These are phyloP conservation scores for Leersia perrieri DNA, from an alignment of 176 grass and related monocot species.

Conservation along the genomic window DNA sequence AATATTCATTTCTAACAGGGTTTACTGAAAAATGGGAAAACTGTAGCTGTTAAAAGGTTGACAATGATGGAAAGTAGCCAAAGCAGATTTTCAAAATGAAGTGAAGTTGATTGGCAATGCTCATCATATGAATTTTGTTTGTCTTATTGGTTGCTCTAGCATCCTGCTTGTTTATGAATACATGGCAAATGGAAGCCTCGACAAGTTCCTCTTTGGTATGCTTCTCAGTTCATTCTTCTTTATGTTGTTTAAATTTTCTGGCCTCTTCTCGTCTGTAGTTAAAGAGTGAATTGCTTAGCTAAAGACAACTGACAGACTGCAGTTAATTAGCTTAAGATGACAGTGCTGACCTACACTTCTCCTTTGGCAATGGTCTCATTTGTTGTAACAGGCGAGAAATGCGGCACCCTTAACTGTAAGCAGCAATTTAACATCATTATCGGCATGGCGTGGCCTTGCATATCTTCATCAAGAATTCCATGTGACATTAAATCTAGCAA, in stretches of 20 bases:
- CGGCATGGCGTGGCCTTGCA: constrained; percentile 75
- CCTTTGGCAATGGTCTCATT: constrained; percentile 2
- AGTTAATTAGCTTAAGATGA: constrained; percentile 3
- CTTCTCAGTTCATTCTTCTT: constrained; percentile 27
- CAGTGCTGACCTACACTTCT: neutral
- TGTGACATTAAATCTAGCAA: constrained; percentile 82
- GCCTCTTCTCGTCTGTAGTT: neutral
- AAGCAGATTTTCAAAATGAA: constrained; percentile 68
- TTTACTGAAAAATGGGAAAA: constrained; percentile 75
- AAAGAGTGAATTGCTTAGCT: neutral
- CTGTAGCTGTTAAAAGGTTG: constrained; percentile 72
- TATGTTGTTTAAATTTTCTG: constrained; percentile 26
- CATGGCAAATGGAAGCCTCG: constrained; percentile 87
- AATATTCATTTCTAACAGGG: constrained; percentile 43
- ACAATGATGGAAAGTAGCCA: constrained; percentile 52
- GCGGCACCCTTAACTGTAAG: constrained; percentile 69
- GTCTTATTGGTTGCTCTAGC: constrained; percentile 75
- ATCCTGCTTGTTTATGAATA: constrained; percentile 90
- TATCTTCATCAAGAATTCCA: constrained; percentile 90
- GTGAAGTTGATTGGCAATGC: constrained; percentile 93
- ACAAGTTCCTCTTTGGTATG: constrained; percentile 81
- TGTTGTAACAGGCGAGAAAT: constrained; percentile 51
- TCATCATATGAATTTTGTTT: constrained; percentile 78
- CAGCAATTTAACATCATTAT: constrained; percentile 75
- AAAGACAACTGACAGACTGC: neutral